Evolutionary conservation across 768 basidiomycete species (phyloP), one percentile per base, ranked within the genome.

Genomic region (Nidularia pulvinata): DNA sequence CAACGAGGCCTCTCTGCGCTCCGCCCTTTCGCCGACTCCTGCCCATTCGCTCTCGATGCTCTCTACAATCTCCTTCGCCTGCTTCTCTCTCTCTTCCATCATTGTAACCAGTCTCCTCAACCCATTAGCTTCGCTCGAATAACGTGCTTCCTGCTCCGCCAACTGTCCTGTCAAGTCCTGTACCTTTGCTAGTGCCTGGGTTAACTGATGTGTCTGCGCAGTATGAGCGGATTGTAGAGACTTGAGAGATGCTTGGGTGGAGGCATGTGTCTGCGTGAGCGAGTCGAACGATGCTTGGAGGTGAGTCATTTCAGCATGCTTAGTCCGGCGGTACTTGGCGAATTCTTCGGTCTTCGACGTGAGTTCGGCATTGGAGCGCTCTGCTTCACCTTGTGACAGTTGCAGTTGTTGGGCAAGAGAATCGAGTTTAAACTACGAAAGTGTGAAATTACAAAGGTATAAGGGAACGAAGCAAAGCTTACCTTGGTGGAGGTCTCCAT

Each of bases 71-170:
- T 82, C 79, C 72, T 92, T 91, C 19, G 91, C 84, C 57, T 95
- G 89, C 50, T 86, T 84, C 65, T 95, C 93, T 36, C 95, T 81
- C 53, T 88, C 88, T 66, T 98, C 93, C 78, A 97, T 86, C 76
- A 95, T 83, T 6, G 80, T 73, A 9, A 95, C 87, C 14, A 97
- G 76, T 33, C 93, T 80, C 54, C 83, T 82, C 59, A 95, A 70
- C 10, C 85, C 83, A 39, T 80, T 84, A 2, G 86, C 85, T 65
- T 98, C 95, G 53, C 79, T 82, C 0, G 88, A 79, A 65, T 92
- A 95, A 1, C 85, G 85, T 1, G 88, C 85, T 60, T 96, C 93
- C 60, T 92, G 89, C 60, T 92, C 91, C 2, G 91, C 93, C 10
- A 95, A 75, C 56, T 88, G 86, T 5, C 87, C 84, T 35, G 84